Evolutionary conservation across 495 filamentous ascomycete species (phyloP), one percentile per base, ranked within the genome.

Genomic region (Lentithecium fluviatile): DNA sequence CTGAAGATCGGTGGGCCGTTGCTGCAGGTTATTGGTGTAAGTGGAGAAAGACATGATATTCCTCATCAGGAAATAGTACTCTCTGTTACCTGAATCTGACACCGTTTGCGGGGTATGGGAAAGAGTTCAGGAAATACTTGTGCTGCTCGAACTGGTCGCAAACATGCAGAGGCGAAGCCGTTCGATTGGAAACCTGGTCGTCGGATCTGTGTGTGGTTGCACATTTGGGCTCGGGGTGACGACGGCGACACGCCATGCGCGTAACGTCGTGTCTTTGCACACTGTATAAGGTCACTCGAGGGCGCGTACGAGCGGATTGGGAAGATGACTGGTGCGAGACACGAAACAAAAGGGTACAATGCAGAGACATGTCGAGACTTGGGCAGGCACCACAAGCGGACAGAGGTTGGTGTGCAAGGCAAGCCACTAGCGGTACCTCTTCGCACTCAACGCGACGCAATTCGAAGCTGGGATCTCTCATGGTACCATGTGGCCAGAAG

Each of bases 201-300:
- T 52, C 55, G 64, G 64, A 51, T 52, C 20, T 56, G 43, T 11
- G 40, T 57, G 45, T 46, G 49, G 64, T 67, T 45, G 59, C 56
- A 67, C 59, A 10, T 52, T 48, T 51, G 38, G 48, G 49, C 49
- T 37, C 21, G 55, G 40, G 23, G 45, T 60, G 32, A 26, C 53
- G 43, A 56, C 8, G 37, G 53, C 54, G 37, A 63, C 51, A 63
- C 54, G 56, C 64, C 64, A 63, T 67, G 59, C 54, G 64, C 64
- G 64, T 63, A 59, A 55, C 58, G 21, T 21, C 45, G 61, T 61
- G 51, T n/a, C n/a, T n/a, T n/a, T n/a, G n/a, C n/a, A n/a, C n/a
- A n/a, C 58, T 48, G 51, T 60, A 21, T 51, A 24, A 56, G 62
- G 32, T 12, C 17, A 10, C n/a, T 45, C 51, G 25, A 51, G 60